phyloP scores from a whole-genome alignment of 257 asterid genomes.

The Solanum bukasovii region DNA sequence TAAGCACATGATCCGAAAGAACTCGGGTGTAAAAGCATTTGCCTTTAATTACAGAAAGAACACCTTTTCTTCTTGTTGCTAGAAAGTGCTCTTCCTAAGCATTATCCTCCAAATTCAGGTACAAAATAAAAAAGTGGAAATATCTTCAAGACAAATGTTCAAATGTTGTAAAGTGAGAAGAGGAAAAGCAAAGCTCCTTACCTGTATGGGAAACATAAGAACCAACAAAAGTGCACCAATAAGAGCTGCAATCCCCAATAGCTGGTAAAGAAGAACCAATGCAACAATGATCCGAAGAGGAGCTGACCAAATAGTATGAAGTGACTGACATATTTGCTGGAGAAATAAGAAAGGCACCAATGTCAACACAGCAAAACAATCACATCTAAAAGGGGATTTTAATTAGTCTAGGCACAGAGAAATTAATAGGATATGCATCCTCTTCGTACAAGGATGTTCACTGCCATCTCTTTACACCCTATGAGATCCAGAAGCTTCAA shows the following conservation, averaged over 20 bases:
- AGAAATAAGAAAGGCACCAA: constrained; percentile 10
- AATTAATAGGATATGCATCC: background rate
- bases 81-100: background rate
- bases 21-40: background rate
- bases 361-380: constrained; percentile 5
- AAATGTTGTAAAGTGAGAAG: background rate
- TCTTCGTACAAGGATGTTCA: background rate
- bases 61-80: background rate
- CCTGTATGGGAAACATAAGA: constrained; percentile 85
- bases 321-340: constrained; percentile 94
- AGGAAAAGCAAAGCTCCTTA: constrained; percentile 12
- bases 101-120: background rate
- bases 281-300: constrained; percentile 80
- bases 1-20: background rate
- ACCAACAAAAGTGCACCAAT: constrained; percentile 80
- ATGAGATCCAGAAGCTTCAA: background rate
- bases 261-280: constrained; percentile 81
- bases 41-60: background rate
- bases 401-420: background rate
- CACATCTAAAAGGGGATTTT: background rate
- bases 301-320: constrained; percentile 92
- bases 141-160: background rate
- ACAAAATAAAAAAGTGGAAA: background rate
- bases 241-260: constrained; percentile 77
- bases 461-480: background rate